phyloP scores from a whole-genome alignment of 768 basidiomycete species.

The Naganishia friedmannii region DNA sequence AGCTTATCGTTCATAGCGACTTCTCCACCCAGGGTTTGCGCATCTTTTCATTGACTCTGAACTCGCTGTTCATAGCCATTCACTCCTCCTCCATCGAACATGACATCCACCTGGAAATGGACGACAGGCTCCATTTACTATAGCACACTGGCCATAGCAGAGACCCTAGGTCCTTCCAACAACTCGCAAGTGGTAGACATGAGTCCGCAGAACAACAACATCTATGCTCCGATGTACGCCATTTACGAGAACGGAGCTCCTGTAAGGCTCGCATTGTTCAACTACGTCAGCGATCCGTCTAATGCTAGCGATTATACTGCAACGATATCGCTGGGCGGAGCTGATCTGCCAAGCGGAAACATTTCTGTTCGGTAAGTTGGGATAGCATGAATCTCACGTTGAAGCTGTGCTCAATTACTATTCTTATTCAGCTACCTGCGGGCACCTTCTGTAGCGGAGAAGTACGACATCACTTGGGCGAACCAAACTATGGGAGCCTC shows the following conservation, averaged over 20 bases:
- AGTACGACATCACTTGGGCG: conserved; percentile 71
- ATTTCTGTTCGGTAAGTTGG: conserved; percentile 58
- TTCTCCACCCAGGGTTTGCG: conserved; percentile 5
- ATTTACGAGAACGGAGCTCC: conserved; percentile 70
- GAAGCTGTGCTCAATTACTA: not conserved
- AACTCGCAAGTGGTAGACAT: conserved; percentile 68
- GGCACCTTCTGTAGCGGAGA: conserved; percentile 62
- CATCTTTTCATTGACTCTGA: not conserved
- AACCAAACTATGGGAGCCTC: conserved; percentile 65
- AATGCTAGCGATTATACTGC: conserved; percentile 61
- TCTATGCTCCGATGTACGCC: conserved; percentile 64
- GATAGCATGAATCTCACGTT: not conserved
- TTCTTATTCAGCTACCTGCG: conserved; percentile 38
- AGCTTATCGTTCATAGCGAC: not conserved
- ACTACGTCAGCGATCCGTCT: conserved; percentile 64
- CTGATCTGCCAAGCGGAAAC: conserved; percentile 42
- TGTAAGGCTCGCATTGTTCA: conserved; percentile 66
- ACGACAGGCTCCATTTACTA: conserved; percentile 73
- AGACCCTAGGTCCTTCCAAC: conserved; percentile 67
- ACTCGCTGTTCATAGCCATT: conserved; percentile 54
- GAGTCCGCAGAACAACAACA: conserved; percentile 54
- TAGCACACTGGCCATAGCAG: conserved; percentile 66
- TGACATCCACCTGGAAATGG: conserved; percentile 65
- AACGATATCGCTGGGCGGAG: conserved; percentile 57
- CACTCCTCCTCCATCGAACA: conserved; percentile 61